Base-by-base conservation (phyloP, 176 grass and related monocot genomes). In the Areca catechu region DNA sequence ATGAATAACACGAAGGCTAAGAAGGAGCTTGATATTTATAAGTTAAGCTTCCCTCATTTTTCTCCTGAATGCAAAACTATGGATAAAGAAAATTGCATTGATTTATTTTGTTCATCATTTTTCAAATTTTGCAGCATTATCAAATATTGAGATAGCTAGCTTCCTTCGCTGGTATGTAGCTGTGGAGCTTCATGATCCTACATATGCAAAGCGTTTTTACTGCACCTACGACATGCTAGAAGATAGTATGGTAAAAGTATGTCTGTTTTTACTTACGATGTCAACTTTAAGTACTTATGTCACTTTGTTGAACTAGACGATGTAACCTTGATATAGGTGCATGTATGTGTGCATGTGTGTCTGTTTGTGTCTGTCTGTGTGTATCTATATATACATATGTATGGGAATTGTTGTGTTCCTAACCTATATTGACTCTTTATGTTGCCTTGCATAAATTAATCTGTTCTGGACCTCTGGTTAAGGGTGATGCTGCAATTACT, bases 111-210 rank as follows among this genome's bases (percentile, higher is more conserved):
- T 15, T 10, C 30, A 3, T 14, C 34, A 43, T 24, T 37, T n/a
- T 61, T 3, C 9, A 37, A 17, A 53, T 34, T 60, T 85, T 83
- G 22, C 78, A 90, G 86, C 93, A 72, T 70, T 92, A 61, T 98
- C 93, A 72, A 92, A 98, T 78, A 92, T 98, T 72, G 87, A 98
- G 76, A 91, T 98, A 76, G 93, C 84, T 51, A 98, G 93, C 76
- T 92, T 98, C 73, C 75, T 98, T 57, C 84, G 81, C 51, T 98
- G 93, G 93, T 98, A 98, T 70, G 76, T 98, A 53, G 61, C 89
- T 54, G 93, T 98, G 25, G 93, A 98, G 77, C 84, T 98, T 69
- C 87, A 80, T 20, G 74, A 85, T 74, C 81, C 67, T 66, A 59
- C 82, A 69, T 83, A 89, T 80, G 87, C 93, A 69, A 98, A 73